phyloP scores from a whole-genome alignment of 768 basidiomycete genomes.

The Pleurotus pulmonarius region DNA sequence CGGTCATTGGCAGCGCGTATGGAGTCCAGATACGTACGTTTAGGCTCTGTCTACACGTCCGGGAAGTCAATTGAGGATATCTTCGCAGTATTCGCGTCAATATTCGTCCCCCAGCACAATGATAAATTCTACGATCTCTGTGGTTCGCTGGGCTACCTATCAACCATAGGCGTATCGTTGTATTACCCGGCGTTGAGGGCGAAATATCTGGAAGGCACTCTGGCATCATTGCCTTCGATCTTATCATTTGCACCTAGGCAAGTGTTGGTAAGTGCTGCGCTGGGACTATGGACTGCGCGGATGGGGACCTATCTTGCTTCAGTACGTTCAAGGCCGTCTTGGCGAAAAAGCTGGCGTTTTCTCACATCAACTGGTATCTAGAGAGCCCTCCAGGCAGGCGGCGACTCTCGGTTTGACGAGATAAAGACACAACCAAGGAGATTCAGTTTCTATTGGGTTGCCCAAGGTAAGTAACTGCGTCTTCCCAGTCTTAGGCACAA shows the following conservation, averaged over 20 bases:
- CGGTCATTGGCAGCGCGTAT: conserved; percentile 44
- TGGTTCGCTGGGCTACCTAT: conserved; percentile 63
- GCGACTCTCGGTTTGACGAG: conserved; percentile 63
- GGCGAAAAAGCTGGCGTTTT: too few species aligned
- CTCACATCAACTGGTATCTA: conserved; percentile 6
- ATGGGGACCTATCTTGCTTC: conserved; percentile 57
- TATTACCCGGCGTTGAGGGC: conserved; percentile 58
- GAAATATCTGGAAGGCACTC: conserved; percentile 37
- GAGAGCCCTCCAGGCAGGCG: conserved; percentile 47
- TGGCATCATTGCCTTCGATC: conserved; percentile 36
- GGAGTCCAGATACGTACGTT: conserved; percentile 44
- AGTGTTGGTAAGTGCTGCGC: conserved; percentile 50
- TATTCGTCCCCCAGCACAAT: conserved; percentile 63
- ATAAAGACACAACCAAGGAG: conserved; percentile 34
- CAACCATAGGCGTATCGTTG: conserved; percentile 55
- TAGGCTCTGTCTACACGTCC: not conserved
- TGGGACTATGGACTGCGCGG: conserved; percentile 59
- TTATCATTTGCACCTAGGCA: conserved; percentile 57
- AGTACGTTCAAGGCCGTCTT: conserved; percentile 27
- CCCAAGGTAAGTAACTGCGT: conserved; percentile 37
- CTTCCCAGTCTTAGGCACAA: not conserved
- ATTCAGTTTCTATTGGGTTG: conserved; percentile 62
- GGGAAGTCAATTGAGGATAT: not conserved
- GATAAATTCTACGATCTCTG: conserved; percentile 68
- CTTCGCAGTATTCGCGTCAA: conserved; percentile 43